Base-by-base conservation (phyloP, 495 filamentous ascomycete genomes). In the Aspergillus sclerotiicarbonarius region DNA sequence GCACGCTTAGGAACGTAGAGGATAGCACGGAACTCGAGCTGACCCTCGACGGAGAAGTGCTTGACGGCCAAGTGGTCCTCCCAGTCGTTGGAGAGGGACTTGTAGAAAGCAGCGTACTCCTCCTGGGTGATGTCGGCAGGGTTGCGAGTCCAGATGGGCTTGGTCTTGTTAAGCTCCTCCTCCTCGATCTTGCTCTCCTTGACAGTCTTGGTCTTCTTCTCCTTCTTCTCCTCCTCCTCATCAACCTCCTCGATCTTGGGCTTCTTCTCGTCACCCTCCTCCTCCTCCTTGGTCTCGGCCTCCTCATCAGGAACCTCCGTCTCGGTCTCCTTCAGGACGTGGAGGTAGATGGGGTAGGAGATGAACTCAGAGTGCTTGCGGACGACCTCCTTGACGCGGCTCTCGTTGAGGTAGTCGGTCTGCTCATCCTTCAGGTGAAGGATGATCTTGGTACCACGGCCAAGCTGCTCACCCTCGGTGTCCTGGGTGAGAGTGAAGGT, bases 321-420 rank as follows among this genome's bases (percentile, higher is more conserved):
- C 90, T 98, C 94, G 68, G 87, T 93, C 89, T 98, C 95, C 86
- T 98, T 98, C 72, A 89, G 77, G 71, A 98, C 90, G 78, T 98
- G 94, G 59, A 98, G 94, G 84, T 96, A 98, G 85, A 98, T 98
- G 65, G 94, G 94, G 86, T 98, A 98, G 53, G 95, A 98, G 84
- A 98, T 98, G 88, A 98, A 98, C 84, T 98, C 94, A 76, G 94
- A 98, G 88, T 98, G 94, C 89, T 98, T 98, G 91, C 97, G 97
- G 80, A 98, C 91, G 62, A 98, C 92, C 85, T 98, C 94, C 89
- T 98, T 98, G 83, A 98, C 91, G 84, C 93, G 92, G 83, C 85
- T 85, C 86, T 97, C 93, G 78, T 97, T 93, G 68, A 98, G 87
- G 84, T 96, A 98, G 77, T 98, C 94, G 59, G 79, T 84, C 82